These are phyloP conservation scores for Sporopachydermia cereana DNA, from an alignment of 1,139 yeast species.

Conservation along the genomic window DNA sequence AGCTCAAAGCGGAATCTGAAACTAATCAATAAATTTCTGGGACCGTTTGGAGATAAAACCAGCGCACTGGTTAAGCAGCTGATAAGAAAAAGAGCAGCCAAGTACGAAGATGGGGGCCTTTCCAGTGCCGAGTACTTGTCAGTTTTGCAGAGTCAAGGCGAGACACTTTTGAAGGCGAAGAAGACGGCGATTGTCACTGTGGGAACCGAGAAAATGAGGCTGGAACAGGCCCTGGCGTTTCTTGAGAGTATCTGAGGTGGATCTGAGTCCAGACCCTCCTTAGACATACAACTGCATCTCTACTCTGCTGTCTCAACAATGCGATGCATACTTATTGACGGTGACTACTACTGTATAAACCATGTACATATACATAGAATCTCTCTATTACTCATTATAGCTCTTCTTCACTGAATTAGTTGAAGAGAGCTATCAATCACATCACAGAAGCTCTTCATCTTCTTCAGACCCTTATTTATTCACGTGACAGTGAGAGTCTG, in stretches of 20 bases:
- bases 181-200: slow-evolving; percentile 18
- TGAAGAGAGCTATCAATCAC: no score
- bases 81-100: slow-evolving; percentile 15
- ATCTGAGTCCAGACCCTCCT: no score
- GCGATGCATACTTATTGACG: no score
- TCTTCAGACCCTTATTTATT: no score
- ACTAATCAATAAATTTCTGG: slow-evolving; percentile 11
- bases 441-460: no score
- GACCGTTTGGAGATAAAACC: slow-evolving; percentile 13
- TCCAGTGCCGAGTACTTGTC: slow-evolving; percentile 19
- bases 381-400: no score
- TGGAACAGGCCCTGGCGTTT: slow-evolving; percentile 17
- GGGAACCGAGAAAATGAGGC: slow-evolving; percentile 24
- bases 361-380: no score
- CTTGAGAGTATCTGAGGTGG: not conserved
- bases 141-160: slow-evolving; percentile 12
- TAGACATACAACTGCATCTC: no score
- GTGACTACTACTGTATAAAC: no score
- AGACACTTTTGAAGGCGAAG: slow-evolving; percentile 10
- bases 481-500: no score
- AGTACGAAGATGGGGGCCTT: slow-evolving; percentile 21
- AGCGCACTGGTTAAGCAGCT: slow-evolving; percentile 13
- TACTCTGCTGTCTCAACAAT: no score
- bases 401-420: no score
- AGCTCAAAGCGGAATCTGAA: slow-evolving; percentile 8